These are phyloP conservation scores for Auricularia auricula-judae DNA, from an alignment of 768 basidiomycete species.

Conservation along the genomic window DNA sequence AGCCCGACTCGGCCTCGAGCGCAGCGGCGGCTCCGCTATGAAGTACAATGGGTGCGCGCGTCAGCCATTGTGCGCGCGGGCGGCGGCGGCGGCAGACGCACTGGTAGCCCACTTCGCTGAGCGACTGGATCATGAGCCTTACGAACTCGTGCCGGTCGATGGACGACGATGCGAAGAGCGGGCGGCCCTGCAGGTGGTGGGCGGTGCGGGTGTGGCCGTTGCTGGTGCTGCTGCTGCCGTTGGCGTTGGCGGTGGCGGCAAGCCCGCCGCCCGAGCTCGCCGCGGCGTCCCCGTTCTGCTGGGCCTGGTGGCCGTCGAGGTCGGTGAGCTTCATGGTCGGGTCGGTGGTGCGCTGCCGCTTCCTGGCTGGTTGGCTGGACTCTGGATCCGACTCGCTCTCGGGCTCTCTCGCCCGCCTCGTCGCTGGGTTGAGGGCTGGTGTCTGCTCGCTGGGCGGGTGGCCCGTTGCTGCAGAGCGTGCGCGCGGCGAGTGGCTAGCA, in stretches of 20 bases:
- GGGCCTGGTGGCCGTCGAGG: not conserved
- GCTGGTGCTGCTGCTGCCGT: constrained; percentile 46
- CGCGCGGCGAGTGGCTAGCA: not conserved
- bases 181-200: not conserved
- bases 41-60: constrained; percentile 19
- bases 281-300: not conserved
- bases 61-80: constrained; percentile 34
- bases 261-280: constrained; percentile 13
- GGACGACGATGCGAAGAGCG: not conserved
- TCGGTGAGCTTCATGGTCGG: not conserved
- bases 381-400: not conserved
- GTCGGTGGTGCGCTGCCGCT: not conserved
- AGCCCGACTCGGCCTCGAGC: constrained; percentile 89
- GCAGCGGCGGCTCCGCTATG: constrained; percentile 77
- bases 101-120: constrained; percentile 75
- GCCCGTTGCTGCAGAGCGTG: not conserved
- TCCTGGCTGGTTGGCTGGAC: not conserved
- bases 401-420: not conserved
- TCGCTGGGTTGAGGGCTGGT: not conserved
- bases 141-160: constrained; percentile 86
- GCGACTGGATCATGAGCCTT: constrained; percentile 75
- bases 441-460: not conserved
- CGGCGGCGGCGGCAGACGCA: constrained; percentile 16
- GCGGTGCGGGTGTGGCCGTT: constrained; percentile 58
- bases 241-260: constrained; percentile 13